These are phyloP conservation scores for Globisporangium uncinulatum DNA, from an alignment of 352 stramenopile species.

Conservation along the genomic window DNA sequence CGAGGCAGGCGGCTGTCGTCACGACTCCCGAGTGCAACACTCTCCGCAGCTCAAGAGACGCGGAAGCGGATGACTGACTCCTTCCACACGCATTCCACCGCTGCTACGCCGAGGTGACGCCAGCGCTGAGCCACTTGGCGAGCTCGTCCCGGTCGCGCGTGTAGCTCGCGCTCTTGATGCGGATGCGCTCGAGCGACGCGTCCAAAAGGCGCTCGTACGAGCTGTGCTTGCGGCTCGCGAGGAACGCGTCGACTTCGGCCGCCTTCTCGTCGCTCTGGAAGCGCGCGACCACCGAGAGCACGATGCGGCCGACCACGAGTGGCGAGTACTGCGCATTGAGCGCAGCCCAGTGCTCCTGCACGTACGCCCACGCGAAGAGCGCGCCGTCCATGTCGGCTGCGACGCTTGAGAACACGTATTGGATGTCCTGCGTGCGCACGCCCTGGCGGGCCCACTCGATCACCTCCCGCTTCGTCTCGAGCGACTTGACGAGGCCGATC, in stretches of 20 bases:
- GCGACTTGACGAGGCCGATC: constrained; percentile 53
- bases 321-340: constrained; percentile 65
- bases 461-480: constrained; percentile 55
- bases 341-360: constrained; percentile 59
- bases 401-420: constrained; percentile 75
- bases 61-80: not conserved
- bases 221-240: constrained; percentile 58
- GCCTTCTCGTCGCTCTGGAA: constrained; percentile 63
- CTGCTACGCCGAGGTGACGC: constrained; percentile 11
- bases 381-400: constrained; percentile 46
- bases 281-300: constrained; percentile 45
- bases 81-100: no score
- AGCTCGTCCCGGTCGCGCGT: constrained; percentile 46
- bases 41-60: no score
- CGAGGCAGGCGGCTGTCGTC: not conserved
- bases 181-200: constrained; percentile 65
- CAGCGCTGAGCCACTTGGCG: constrained; percentile 41
- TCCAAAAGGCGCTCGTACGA: constrained; percentile 64
- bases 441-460: constrained; percentile 60
- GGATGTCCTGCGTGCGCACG: constrained; percentile 82
- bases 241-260: constrained; percentile 49
- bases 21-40: not conserved
- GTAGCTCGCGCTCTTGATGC: constrained; percentile 62
- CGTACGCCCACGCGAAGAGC: constrained; percentile 59
- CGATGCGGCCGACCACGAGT: constrained; percentile 61